Percentiles rank a stretch among this genome's conserved stretches.
phyloP scores from a whole-genome alignment of 2,329 filamentous ascomycete species.

The Geoglossum cookeanum region DNA sequence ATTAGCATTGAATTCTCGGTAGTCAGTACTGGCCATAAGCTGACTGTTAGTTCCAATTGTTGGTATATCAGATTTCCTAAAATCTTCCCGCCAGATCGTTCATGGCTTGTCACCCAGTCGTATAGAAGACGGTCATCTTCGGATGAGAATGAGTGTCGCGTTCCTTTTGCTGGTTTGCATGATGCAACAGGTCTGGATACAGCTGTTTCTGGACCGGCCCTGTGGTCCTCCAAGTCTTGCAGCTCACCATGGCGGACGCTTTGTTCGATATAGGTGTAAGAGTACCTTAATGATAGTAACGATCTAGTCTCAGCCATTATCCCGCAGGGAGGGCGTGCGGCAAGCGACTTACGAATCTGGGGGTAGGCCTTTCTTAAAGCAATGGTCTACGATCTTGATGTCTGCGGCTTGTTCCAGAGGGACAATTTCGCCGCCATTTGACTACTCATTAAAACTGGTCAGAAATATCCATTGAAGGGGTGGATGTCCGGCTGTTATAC shows the following conservation, averaged over 20 bases:
- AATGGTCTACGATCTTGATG: slow-evolving; percentile 38
- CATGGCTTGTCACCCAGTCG: slow-evolving; percentile 23
- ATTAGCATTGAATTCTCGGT: background rate
- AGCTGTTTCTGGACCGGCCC: slow-evolving; percentile 25
- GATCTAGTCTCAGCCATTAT: slow-evolving; percentile 4
- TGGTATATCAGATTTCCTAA: slow-evolving; percentile 27
- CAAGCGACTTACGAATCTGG: slow-evolving; percentile 23
- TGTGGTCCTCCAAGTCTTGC: slow-evolving; percentile 28
- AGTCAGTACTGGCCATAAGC: background rate
- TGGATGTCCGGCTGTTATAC: background rate
- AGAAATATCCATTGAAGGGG: background rate
- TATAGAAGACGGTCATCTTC: slow-evolving; percentile 26
- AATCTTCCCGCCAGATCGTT: slow-evolving; percentile 16
- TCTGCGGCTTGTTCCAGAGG: slow-evolving; percentile 35
- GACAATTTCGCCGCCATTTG: slow-evolving; percentile 36
- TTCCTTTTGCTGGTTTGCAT: slow-evolving; percentile 18
- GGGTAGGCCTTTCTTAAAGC: slow-evolving; percentile 26
- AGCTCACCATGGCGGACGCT: slow-evolving; percentile 31
- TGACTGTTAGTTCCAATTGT: slow-evolving; percentile 21
- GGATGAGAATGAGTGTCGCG: slow-evolving; percentile 20
- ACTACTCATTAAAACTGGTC: slow-evolving; percentile 14
- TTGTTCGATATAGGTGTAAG: slow-evolving; percentile 37
- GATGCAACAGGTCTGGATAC: slow-evolving; percentile 27
- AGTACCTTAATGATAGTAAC: slow-evolving; percentile 21
- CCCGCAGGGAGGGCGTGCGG: too few relatives aligned